Conservation (phyloP, 2,329 filamentous ascomycete species). For the Alternaria sp. region DNA sequence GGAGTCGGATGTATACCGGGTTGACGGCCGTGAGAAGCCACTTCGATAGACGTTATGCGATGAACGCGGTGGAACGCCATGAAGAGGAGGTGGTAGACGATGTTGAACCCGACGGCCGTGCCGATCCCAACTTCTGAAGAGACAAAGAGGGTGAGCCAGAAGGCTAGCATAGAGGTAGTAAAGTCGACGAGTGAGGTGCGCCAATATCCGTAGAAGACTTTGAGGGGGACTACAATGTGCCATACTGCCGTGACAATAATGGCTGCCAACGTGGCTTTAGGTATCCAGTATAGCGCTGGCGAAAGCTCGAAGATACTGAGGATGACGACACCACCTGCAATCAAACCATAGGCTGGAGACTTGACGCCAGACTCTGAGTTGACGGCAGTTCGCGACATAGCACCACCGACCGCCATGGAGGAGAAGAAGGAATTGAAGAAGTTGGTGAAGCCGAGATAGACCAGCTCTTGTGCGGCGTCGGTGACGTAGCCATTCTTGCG, state of each 20-base stretch:
- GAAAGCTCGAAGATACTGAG: slow-evolving; percentile 67
- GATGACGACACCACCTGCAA: slow-evolving; percentile 67
- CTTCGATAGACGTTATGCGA: slow-evolving; percentile 24
- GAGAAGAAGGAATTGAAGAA: slow-evolving; percentile 70
- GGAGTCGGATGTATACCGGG: slow-evolving; percentile 33
- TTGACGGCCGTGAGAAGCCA: slow-evolving; percentile 9
- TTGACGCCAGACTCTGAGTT: slow-evolving; percentile 69
- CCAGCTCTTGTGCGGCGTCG: slow-evolving; percentile 70
- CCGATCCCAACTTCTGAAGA: slow-evolving; percentile 67
- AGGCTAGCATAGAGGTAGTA: slow-evolving; percentile 66
- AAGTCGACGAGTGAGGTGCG: slow-evolving; percentile 70
- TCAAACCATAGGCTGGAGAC: slow-evolving; percentile 65
- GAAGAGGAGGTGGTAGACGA: slow-evolving; percentile 62
- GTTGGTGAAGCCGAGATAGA: slow-evolving; percentile 67
- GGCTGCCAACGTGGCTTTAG: slow-evolving; percentile 67
- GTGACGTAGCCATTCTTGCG: slow-evolving; percentile 67
- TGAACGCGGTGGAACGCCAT: slow-evolving; percentile 60
- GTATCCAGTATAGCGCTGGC: slow-evolving; percentile 70
- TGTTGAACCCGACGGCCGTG: slow-evolving; percentile 59
- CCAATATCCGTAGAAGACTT: slow-evolving; percentile 69
- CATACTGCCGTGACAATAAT: slow-evolving; percentile 72
- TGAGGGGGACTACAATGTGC: slow-evolving; percentile 65
- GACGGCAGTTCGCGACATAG: slow-evolving; percentile 71
- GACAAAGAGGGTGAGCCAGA: slow-evolving; percentile 69
- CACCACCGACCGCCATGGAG: slow-evolving; percentile 68